Evolutionary conservation across 148 eudicot species (phyloP), one percentile per base, ranked within the genome.

Genomic region (Hydrangea macrophylla): DNA sequence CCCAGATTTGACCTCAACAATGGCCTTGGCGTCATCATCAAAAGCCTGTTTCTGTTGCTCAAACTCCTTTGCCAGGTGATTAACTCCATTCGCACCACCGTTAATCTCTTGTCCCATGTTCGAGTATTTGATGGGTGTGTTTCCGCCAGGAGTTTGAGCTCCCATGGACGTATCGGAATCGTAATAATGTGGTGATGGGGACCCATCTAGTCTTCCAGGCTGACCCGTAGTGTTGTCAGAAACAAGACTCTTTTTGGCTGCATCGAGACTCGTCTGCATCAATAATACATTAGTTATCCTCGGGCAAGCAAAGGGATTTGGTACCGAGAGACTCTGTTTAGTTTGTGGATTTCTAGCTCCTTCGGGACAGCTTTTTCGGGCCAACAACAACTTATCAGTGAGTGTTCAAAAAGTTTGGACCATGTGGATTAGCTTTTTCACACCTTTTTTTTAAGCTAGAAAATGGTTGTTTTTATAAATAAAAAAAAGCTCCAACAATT

Each of bases 11-110:
- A 58, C 74, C 32, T 87, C 91, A 20, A 44, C 75, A 63, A 91
- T 73, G 62, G 86, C 85, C 76, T 68, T 80, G 6, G 85, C 96
- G 70, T 91, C 97, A 7, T 80, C 81, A 54, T 91, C 87, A 55
- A 95, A 91, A 60, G 51, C 78, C 69, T 78, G 84, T 59, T 39
- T 75, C 45, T 57, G 78, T 61, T 79, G 87, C 62, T 91, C 91
- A 74, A 88, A 88, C 73, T 92, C 98, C 75, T 83, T 88, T 9
- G 66, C 55, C 50, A 93, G 72, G 32, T 58, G 73, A 65, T 58
- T 66, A 11, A 89, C 76, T 53, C 73, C 73, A 70, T 63, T 78
- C 32, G 75, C 53, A 62, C 78, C 63, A 60, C 75, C 86, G 66
- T 87, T 82, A 24, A 73, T 42, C 56, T 80, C 90, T 42, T 68